These are phyloP conservation scores for Curvularia sp. DNA, from an alignment of 2,329 filamentous ascomycete species.

Conservation along the genomic window DNA sequence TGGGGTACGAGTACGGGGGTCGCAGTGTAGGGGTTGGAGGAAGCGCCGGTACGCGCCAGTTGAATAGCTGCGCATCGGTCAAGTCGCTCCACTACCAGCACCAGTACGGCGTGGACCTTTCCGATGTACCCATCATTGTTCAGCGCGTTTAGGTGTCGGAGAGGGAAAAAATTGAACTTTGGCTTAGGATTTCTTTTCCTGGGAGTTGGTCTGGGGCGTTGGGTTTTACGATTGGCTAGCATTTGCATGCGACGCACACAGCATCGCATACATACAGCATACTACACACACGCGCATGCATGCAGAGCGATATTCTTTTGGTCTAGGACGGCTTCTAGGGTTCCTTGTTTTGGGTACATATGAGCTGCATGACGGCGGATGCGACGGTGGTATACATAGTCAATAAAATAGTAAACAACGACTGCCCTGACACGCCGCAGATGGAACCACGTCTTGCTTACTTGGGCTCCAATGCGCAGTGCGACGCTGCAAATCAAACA, in stretches of 20 bases:
- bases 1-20: conserved; percentile 46
- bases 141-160: conserved; percentile 23
- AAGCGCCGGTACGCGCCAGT: conserved; percentile 46
- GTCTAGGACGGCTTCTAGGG: conserved; percentile 11
- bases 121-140: conserved; percentile 44
- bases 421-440: conserved; percentile 9
- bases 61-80: conserved; percentile 39
- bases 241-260: conserved; percentile 18
- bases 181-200: conserved; percentile 4
- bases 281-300: not conserved
- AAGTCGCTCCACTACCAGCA: conserved; percentile 42
- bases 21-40: conserved; percentile 44
- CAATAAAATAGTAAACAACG: conserved; percentile 17
- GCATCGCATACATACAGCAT: too few species aligned
- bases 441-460: not conserved
- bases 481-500: not conserved
- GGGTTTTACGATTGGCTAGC: conserved; percentile 11
- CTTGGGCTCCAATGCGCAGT: not conserved
- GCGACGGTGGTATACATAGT: conserved; percentile 6
- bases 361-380: conserved; percentile 13
- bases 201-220: conserved; percentile 1
- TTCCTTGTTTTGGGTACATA: conserved; percentile 21
- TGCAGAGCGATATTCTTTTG: conserved; percentile 21
- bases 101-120: conserved; percentile 43
- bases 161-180: conserved; percentile 1